A percentile compares a stretch with the other conserved stretches of the same genome.
These are phyloP conservation scores for Brassica incana DNA, from an alignment of 345 rosid genomes.

Conservation along the genomic window DNA sequence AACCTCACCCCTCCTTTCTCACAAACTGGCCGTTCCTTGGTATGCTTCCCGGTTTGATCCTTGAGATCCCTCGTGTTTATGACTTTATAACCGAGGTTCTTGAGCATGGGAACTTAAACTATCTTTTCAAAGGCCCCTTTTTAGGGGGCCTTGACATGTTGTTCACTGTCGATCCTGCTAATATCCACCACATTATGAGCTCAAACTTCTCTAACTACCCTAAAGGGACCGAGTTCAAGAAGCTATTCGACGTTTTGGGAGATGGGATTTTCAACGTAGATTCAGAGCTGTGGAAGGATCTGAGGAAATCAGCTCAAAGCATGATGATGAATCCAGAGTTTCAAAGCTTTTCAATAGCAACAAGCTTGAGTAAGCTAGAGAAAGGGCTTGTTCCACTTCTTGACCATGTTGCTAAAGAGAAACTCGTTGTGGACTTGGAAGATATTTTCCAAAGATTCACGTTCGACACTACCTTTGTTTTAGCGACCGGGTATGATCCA, in stretches of 20 bases:
- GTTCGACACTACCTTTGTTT: conserved; percentile 43
- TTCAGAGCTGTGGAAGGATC: conserved; percentile 47
- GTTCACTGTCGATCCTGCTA: conserved; percentile 53
- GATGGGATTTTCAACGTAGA: conserved; percentile 61
- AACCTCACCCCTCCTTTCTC: conserved; percentile 23
- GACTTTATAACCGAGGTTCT: conserved; percentile 40
- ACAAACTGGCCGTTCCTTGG: conserved; percentile 58
- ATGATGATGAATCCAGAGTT: conserved; percentile 41
- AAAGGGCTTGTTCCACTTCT: conserved; percentile 51
- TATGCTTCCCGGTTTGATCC: conserved; percentile 50
- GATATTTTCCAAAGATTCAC: conserved; percentile 52
- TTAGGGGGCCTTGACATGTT: conserved; percentile 41
- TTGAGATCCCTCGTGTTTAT: conserved; percentile 38
- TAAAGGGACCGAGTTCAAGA: conserved; percentile 56
- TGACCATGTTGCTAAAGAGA: conserved; percentile 41
- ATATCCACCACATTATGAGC: conserved; percentile 58
- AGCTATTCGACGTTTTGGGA: conserved; percentile 55
- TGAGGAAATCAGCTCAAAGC: conserved; percentile 44
- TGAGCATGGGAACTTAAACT: conserved; percentile 33
- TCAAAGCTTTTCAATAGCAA: conserved; percentile 37
- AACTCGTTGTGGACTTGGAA: conserved; percentile 44
- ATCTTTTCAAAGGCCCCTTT: conserved; percentile 44
- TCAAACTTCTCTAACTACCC: conserved; percentile 59
- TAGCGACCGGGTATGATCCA: conserved; percentile 51
- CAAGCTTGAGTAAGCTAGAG: conserved; percentile 40